These are phyloP conservation scores for Clausena lansium DNA, from an alignment of 345 rosid genomes.

Conservation along the genomic window DNA sequence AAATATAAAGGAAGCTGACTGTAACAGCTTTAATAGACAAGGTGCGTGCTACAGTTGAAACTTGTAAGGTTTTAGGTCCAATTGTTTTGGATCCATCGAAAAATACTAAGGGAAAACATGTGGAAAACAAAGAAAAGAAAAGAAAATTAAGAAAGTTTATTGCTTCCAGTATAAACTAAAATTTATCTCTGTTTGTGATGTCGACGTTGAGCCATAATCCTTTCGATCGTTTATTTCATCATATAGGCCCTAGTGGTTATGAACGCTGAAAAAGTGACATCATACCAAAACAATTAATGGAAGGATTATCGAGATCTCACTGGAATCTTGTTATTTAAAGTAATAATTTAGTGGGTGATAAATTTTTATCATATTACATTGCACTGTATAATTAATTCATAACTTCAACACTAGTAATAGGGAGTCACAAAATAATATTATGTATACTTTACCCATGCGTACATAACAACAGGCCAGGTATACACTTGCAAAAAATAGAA, in stretches of 20 bases:
- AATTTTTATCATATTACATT: too few species aligned
- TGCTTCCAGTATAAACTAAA: slow-evolving; percentile 32
- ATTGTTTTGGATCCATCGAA: slow-evolving; percentile 30
- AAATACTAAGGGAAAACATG: slow-evolving; percentile 22
- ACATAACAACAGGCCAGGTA: too few species aligned
- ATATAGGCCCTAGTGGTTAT: neutral
- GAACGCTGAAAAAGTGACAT: slow-evolving; percentile 22
- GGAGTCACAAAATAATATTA: too few species aligned
- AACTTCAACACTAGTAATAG: too few species aligned
- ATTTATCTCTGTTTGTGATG: slow-evolving; percentile 12
- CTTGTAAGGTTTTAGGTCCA: slow-evolving; percentile 27
- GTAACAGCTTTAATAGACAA: slow-evolving; percentile 50
- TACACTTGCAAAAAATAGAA: too few species aligned
- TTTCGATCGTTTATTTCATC: slow-evolving; percentile 7
- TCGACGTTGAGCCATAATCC: slow-evolving; percentile 17
- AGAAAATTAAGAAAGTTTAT: neutral
- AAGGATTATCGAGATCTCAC: neutral
- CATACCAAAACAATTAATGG: slow-evolving; percentile 21
- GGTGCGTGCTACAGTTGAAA: slow-evolving; percentile 36
- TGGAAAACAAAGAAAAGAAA: neutral
- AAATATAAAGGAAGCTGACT: slow-evolving; percentile 28
- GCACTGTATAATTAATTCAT: too few species aligned
- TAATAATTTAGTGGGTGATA: too few species aligned
- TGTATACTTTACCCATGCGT: too few species aligned
- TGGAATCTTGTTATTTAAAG: neutral